A percentile compares a stretch with the other conserved stretches of the same genome.
phyloP scores from a whole-genome alignment of 2,329 filamentous ascomycete genomes.

The Stagonosporopsis vannaccii region DNA sequence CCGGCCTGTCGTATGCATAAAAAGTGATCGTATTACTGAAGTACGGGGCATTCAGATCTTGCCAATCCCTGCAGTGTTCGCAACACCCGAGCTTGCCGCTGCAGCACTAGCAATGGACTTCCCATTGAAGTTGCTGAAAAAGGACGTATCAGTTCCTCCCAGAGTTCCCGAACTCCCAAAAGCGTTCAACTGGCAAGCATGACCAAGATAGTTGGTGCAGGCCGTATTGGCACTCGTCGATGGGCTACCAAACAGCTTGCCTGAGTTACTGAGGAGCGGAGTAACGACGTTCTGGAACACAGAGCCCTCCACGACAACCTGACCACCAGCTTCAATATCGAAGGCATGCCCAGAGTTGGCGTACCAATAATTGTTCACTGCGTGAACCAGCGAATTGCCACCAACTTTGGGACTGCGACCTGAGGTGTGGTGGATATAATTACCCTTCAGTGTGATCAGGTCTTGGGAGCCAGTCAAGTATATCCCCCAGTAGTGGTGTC shows the following conservation, averaged over 20 bases:
- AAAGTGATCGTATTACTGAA: no score
- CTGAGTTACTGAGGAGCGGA: constrained; percentile 49
- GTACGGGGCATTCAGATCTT: constrained; percentile 22
- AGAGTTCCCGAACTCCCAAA: constrained; percentile 33
- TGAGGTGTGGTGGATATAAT: constrained; percentile 65
- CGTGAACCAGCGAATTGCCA: constrained; percentile 63
- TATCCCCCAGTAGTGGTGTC: constrained; percentile 66
- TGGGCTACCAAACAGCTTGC: constrained; percentile 50
- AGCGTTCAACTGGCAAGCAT: constrained; percentile 59
- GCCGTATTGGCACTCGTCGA: constrained; percentile 45
- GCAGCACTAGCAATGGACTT: constrained; percentile 59
- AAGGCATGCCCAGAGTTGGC: constrained; percentile 64
- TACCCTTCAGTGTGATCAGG: constrained; percentile 63
- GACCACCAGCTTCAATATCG: constrained; percentile 50
- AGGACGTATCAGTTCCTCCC: constrained; percentile 50
- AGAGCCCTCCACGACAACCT: constrained; percentile 63
- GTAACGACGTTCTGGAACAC: constrained; percentile 62
- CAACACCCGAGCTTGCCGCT: constrained; percentile 47
- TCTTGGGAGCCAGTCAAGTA: constrained; percentile 63
- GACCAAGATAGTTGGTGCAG: constrained; percentile 57
- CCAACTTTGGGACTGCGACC: constrained; percentile 64
- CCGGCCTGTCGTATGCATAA: no score
- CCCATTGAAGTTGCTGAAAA: constrained; percentile 60
- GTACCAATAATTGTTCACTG: constrained; percentile 68
- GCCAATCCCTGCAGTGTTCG: constrained; percentile 57